Conservation (phyloP, 768 basidiomycete species). For the Dacryopinax spathularia region DNA sequence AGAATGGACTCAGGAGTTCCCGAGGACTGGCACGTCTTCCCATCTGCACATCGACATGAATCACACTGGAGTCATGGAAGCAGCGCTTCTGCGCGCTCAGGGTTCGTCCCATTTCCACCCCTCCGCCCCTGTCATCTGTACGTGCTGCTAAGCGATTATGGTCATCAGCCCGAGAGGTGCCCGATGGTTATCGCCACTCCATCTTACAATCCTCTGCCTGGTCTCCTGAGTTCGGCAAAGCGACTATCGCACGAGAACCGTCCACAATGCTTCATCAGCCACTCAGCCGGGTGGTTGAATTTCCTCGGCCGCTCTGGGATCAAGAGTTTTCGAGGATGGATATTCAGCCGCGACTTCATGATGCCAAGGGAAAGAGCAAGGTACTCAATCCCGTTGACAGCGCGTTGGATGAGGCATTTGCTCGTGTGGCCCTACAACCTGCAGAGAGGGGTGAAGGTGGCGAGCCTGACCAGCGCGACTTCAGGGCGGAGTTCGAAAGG, state of each 20-base stretch:
- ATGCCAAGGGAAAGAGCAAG: slow-evolving; percentile 66
- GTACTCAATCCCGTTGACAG: slow-evolving; percentile 33
- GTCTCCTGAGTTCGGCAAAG: slow-evolving; percentile 40
- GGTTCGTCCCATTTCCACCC: not conserved
- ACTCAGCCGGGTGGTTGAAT: slow-evolving; percentile 10
- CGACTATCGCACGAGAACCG: not conserved
- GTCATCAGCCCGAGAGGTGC: no score
- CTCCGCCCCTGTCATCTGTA: not conserved
- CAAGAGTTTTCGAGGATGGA: slow-evolving; percentile 13
- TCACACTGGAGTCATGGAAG: not conserved
- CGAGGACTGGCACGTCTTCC: not conserved
- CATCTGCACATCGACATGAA: not conserved
- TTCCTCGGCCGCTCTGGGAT: slow-evolving; percentile 19
- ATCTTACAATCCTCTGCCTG: slow-evolving; percentile 25
- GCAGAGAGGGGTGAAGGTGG: slow-evolving; percentile 13
- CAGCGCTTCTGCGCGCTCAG: not conserved
- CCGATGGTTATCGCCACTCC: not conserved
- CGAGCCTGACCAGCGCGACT: slow-evolving; percentile 15
- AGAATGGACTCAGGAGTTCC: not conserved
- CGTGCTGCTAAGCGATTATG: no score
- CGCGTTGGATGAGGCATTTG: slow-evolving; percentile 79
- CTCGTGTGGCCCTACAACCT: slow-evolving; percentile 34
- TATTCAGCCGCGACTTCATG: slow-evolving; percentile 20
- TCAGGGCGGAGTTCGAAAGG: slow-evolving; percentile 38
- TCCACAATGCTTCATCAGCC: not conserved